Evolutionary conservation across 73 alveolate species (phyloP).

Genomic region (Paramecium pentaurelia): DNA sequence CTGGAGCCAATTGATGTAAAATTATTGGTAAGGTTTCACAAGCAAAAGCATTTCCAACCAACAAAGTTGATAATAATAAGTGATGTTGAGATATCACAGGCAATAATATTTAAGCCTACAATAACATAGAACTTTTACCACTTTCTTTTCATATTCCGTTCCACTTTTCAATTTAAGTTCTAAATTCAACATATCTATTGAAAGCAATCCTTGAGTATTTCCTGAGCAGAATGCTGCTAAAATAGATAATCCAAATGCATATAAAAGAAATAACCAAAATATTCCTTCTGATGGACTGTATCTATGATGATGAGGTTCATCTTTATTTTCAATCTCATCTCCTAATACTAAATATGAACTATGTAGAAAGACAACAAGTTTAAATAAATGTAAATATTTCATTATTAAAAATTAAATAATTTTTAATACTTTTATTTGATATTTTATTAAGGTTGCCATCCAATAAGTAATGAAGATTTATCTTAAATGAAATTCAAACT

Average conservation of each 20-base stretch:
- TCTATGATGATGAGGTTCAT: conserved; percentile 15
- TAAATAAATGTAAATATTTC: neutral
- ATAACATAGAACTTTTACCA: conserved; percentile 63
- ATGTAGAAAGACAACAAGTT: neutral
- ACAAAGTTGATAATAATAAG: conserved; percentile 89
- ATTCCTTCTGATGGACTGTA: neutral
- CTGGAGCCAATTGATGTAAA: conserved; percentile 86
- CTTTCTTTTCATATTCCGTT: conserved; percentile 49
- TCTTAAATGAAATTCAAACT: neutral
- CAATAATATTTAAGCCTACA: conserved; percentile 72
- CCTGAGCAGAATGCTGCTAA: conserved; percentile 63
- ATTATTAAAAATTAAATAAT: neutral
- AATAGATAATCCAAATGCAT: neutral
- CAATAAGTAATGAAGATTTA: neutral
- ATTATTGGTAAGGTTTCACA: conserved; percentile 95
- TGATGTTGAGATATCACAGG: conserved; percentile 91
- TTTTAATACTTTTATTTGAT: neutral
- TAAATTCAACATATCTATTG: conserved; percentile 59
- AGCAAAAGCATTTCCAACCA: conserved; percentile 93
- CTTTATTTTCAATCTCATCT: neutral
- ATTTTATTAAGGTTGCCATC: neutral
- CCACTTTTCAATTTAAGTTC: conserved; percentile 52
- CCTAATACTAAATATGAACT: neutral
- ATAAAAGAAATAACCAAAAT: neutral
- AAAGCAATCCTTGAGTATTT: conserved; percentile 48